Conservation (phyloP, 805 yeast species). For the Vanderwaltozyma verrucispora region DNA sequence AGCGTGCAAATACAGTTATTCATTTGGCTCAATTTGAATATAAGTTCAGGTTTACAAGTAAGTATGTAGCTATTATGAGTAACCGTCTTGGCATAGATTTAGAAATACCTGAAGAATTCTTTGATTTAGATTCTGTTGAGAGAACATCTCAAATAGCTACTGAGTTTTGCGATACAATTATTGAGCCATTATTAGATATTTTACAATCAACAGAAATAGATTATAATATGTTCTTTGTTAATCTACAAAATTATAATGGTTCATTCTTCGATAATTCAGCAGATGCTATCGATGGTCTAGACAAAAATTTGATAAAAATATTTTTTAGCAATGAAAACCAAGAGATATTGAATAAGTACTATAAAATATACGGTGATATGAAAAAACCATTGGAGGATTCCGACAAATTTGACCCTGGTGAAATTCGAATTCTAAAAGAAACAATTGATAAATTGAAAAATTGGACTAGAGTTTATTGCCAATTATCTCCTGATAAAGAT, state of each 20-base stretch:
- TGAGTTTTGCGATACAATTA: constrained; percentile 26
- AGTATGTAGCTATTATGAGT: constrained; percentile 48
- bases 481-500: constrained; percentile 32
- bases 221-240: constrained; percentile 68
- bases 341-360: constrained; percentile 13
- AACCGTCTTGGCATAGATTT: constrained; percentile 57
- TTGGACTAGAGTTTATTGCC: constrained; percentile 46
- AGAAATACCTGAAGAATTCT: constrained; percentile 32
- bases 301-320: constrained; percentile 8
- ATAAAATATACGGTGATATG: constrained; percentile 16
- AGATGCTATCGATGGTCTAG: constrained; percentile 13
- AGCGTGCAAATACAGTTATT: constrained; percentile 57
- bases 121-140: constrained; percentile 3
- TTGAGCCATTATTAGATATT: constrained; percentile 53
- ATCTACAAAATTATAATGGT: constrained; percentile 41
- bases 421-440: constrained; percentile 31
- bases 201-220: constrained; percentile 57
- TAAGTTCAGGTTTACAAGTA: constrained; percentile 48
- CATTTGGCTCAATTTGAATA: constrained; percentile 55
- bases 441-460: constrained; percentile 31
- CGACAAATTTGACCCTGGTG: constrained; percentile 15
- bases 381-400: constrained; percentile 1
- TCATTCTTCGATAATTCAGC: constrained; percentile 25
- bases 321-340: constrained; percentile 14
- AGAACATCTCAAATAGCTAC: constrained; percentile 6